These are phyloP conservation scores for Aspergillus calidoustus DNA, from an alignment of 2,329 filamentous ascomycete genomes.

Conservation along the genomic window DNA sequence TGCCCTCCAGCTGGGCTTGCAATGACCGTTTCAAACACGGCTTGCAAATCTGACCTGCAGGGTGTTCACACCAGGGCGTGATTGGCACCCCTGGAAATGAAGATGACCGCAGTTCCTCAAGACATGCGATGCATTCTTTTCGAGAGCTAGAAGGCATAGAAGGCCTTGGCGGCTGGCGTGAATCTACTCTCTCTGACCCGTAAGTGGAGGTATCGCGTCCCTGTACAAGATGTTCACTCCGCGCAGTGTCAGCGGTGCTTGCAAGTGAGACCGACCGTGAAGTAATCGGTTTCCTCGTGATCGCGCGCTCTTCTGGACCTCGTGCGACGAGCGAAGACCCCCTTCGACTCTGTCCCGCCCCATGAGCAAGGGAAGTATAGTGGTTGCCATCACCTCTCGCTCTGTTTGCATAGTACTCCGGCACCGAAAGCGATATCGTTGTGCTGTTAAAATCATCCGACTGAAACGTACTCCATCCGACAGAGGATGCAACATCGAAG, in stretches of 20 bases:
- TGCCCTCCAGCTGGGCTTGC: neutral
- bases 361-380: neutral
- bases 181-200: neutral
- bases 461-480: neutral
- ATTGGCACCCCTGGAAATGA: neutral
- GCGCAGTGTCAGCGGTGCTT: neutral
- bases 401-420: neutral
- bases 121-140: slow-evolving; percentile 5
- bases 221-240: neutral
- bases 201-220: neutral
- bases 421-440: neutral
- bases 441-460: neutral
- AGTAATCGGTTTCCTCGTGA: neutral
- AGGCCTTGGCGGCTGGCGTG: neutral
- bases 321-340: neutral
- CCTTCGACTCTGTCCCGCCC: neutral
- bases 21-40: slow-evolving; percentile 3
- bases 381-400: neutral
- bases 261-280: neutral
- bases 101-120: slow-evolving; percentile 1
- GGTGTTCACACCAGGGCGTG: neutral
- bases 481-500: neutral
- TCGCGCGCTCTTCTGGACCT: neutral
- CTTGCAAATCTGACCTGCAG: neutral
- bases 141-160: neutral